A percentile compares a stretch with the other conserved stretches of the same genome.
Conservation (phyloP, 192 early-diverging fungal genomes). For the Entomortierella beljakovae region DNA sequence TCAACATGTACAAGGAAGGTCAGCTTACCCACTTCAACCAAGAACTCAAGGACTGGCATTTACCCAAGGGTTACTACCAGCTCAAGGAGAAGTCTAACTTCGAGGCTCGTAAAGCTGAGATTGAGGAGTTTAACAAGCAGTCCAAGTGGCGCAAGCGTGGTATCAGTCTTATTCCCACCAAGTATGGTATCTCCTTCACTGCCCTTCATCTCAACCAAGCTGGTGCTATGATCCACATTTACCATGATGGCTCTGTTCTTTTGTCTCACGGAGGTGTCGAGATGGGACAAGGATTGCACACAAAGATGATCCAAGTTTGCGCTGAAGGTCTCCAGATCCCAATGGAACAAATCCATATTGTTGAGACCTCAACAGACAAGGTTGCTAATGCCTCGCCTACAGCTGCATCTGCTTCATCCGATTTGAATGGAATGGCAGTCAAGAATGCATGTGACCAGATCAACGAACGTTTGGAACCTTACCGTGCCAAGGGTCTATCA, state of each 20-base stretch:
- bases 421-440: constrained; percentile 87
- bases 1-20: constrained; percentile 78
- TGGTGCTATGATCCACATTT: constrained; percentile 85
- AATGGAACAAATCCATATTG: constrained; percentile 68
- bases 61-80: constrained; percentile 77
- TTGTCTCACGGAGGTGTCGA: constrained; percentile 89
- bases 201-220: constrained; percentile 86
- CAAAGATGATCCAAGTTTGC: constrained; percentile 88
- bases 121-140: constrained; percentile 76
- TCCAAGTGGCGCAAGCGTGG: constrained; percentile 86
- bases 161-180: constrained; percentile 82
- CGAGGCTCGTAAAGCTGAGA: constrained; percentile 59
- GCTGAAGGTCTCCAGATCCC: constrained; percentile 85
- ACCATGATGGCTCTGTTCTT: constrained; percentile 86
- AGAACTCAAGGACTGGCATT: constrained; percentile 76
- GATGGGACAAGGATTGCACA: constrained; percentile 93
- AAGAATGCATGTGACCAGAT: constrained; percentile 82
- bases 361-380: constrained; percentile 78
- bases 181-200: constrained; percentile 86
- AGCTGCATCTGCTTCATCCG: constrained; percentile 81
- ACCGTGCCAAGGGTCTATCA: constrained; percentile 68
- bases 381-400: constrained; percentile 86
- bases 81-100: constrained; percentile 66
- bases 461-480: constrained; percentile 76
- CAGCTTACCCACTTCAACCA: constrained; percentile 81